Evolutionary conservation across 1,284 basidiomycete species (phyloP), one percentile per base, ranked within the genome.

Genomic region (Irpex sp.): DNA sequence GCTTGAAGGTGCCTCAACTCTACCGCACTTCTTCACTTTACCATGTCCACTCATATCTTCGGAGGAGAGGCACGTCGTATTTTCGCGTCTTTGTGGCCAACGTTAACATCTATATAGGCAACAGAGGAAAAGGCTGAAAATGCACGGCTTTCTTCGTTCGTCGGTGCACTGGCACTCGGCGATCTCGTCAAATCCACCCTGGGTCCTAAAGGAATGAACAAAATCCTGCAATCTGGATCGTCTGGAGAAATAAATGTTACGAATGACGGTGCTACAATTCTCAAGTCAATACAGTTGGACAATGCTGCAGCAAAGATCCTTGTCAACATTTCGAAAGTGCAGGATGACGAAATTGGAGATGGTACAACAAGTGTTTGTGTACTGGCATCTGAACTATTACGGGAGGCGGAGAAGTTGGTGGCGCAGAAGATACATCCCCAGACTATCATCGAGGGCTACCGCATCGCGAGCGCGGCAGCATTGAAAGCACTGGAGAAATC

Each of bases 301-400:
- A 99, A 99, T 75, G 93, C 97, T 2, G 97, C 97, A 0, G 97
- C 97, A 60, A 99, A 99, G 82, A 98, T 99, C 75, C 86, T 99
- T 61, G 97, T 99, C 73, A 98, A 99, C 79, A 99, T 99, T 76
- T 97, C 94, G n/a, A 99, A 99, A 76, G 96, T 98, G 15, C 97
- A 99, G 79, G 97, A 99, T 73, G 97, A 99, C 75, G 97, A 99
- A 79, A 91, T 99, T 55, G 97, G 97, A 15, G 97, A 98, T 78
- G 97, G 97, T 31, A 99, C 96, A 31, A 99, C 96, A 8, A 90
- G 85, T 59, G 97, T 99, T 44, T 96, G 94, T 67, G 96, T 99
- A 1, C 79, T 99, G 8, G 94, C 96, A 1, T 88, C 94, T 9
- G 97, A 99, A 75, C 79, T 99, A 64, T 75, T 99, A 67, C 80